Evolutionary conservation across 805 yeast species (phyloP), one percentile per base, ranked within the genome.

Genomic region (Saturnispora bothae): DNA sequence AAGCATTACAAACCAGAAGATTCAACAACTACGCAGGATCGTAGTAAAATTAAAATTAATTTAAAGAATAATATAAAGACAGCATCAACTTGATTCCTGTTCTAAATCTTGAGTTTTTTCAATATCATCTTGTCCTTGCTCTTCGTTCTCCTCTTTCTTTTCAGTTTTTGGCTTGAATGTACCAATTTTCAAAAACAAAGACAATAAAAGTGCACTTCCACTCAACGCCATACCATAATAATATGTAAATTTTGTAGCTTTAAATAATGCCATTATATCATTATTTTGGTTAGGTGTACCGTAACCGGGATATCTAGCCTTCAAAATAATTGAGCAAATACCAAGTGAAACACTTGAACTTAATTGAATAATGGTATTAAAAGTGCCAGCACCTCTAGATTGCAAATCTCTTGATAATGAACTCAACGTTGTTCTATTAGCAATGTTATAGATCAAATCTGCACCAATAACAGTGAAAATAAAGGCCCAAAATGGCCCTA

Each of bases 1-100:
- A 70, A 68, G 45, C 78, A 78, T 3, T 72, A 71, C 52, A 73
- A 72, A 38, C 66, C 73, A 1, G 51, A 73, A 28, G 72, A 78
- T 3, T 78, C 78, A 1, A 44, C 48, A 9, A 39, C 48, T 29
- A 33, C 22, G 9, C 47, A 46, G 15, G 33, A 19, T 17, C 45
- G 27, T 9, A 29, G 19, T 25, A 23, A 28, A 27, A 31, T 33
- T n/a, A 33, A 28, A 22, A 19, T 8, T 7, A 10, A 13, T 13
- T 22, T 22, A 22, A 22, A 22, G 10, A 22, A 22, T n/a, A n/a
- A n/a, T n/a, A n/a, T 7, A 22, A 22, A 22, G 25, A 22, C 10
- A 22, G 10, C 10, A 8, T 8, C 10, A 7, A 8, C 25, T 22
- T 22, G 25, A 22, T 22, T 22, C 7, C 10, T 22, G 25, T 8